Evolutionary conservation across 2,329 filamentous ascomycete genomes (phyloP).

Genomic region (Botrytis pseudocinerea): DNA sequence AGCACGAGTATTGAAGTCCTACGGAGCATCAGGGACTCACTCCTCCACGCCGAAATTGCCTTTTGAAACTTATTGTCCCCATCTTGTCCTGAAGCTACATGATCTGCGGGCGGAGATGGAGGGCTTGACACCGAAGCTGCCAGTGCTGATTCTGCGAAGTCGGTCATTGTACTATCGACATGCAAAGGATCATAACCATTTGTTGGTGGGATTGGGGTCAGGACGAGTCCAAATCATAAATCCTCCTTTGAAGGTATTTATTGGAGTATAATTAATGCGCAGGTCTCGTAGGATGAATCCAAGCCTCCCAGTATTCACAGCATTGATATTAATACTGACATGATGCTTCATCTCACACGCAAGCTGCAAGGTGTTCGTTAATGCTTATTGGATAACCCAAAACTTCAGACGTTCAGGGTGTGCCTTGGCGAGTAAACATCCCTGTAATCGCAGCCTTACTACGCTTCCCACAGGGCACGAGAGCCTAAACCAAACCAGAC

Average conservation of each 20-base stretch:
- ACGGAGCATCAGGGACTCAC: conserved; percentile 50
- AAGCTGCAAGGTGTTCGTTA: conserved; percentile 23
- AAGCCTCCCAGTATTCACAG: neutral
- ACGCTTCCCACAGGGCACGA: conserved; percentile 15
- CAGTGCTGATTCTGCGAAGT: conserved; percentile 35
- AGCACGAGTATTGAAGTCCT: conserved; percentile 19
- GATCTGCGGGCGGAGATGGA: conserved; percentile 25
- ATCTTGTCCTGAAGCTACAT: conserved; percentile 42
- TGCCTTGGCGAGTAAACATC: neutral
- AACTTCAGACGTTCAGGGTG: conserved; percentile 2
- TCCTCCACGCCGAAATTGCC: conserved; percentile 94
- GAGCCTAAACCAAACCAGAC: conserved; percentile 10
- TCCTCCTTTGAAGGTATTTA: neutral
- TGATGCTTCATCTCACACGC: neutral
- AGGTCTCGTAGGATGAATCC: neutral
- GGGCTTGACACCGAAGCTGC: conserved; percentile 26
- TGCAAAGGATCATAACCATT: conserved; percentile 5
- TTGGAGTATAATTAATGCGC: neutral
- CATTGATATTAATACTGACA: neutral
- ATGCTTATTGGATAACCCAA: conserved; percentile 7
- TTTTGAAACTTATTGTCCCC: conserved; percentile 92
- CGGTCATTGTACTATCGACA: conserved; percentile 34
- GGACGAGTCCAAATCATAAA: neutral
- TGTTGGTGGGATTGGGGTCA: neutral
- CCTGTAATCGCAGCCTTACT: conserved; percentile 25